Base-by-base conservation (phyloP, 768 basidiomycete genomes). In the Filobasidium wieringae region DNA sequence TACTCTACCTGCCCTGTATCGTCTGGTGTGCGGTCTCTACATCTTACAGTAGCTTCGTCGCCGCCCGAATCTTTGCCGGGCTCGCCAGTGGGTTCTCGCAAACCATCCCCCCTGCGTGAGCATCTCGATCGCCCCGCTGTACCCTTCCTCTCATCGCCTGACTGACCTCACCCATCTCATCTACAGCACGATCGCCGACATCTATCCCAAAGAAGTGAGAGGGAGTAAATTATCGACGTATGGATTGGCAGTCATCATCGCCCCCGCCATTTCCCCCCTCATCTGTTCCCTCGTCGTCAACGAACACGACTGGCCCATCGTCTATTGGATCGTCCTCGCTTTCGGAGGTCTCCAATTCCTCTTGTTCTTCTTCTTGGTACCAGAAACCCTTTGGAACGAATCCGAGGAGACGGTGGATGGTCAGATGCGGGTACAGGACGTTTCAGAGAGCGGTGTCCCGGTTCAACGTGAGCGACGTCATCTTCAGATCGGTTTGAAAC, bases 321-420 rank as follows among this genome's bases (percentile, higher is more conserved):
- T 65, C 27, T 67, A 63, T 57, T 67, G 64, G 64, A 55, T 67
- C 63, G 55, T 64, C 37, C 53, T 64, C 12, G 66, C 49, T 24
- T 51, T 65, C 24, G 62, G 55, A n/a, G 62, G 60, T 2, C 26
- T 65, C 1, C 66, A 67, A 36, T 31, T 67, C 12, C 33, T 57
- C 17, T 37, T 59, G 34, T 57, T 66, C 54, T 43, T 61, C 39
- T 55, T 63, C 37, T 34, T 67, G 34, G 62, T 67, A 7, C 66
- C 66, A 7, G 64, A 67, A 32, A 67, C 66, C n/a, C 55, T 67
- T 22, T 67, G 63, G 62, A 55, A 52, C 14, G n/a, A n/a, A n/a
- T n/a, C n/a, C n/a, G 58, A 64, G 33, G 58, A 62, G 15, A 53
- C 26, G 3, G 24, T 43, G 15, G 60, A 31, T 11, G 53, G 24